Evolutionary conservation across 176 grass and related monocot species (phyloP).

Genomic region (Phoenix roebelenii): DNA sequence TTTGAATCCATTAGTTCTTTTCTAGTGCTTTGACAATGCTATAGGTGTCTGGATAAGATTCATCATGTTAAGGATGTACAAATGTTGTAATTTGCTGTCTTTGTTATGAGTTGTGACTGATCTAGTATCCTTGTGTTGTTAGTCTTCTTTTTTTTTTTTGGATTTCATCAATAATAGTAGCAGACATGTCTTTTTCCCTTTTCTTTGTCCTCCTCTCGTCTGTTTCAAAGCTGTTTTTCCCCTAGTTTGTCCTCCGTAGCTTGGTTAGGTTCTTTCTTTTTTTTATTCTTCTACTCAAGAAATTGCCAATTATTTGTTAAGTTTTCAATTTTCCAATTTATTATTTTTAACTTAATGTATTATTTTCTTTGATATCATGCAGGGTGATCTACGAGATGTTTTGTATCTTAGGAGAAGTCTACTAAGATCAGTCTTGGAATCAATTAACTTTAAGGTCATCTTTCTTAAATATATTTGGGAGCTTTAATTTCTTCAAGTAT

Average conservation of each 20-base stretch:
- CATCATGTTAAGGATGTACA: too few relatives aligned
- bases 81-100: too few relatives aligned
- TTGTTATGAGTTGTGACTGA: too few relatives aligned
- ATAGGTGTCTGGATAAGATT: too few relatives aligned
- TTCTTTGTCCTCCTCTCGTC: conserved; percentile 13
- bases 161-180: too few relatives aligned
- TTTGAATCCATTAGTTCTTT: too few relatives aligned
- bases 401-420: conserved; percentile 74
- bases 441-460: conserved; percentile 59
- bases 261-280: background rate
- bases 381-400: conserved; percentile 63
- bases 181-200: background rate
- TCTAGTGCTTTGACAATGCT: too few relatives aligned
- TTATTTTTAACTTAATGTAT: conserved; percentile 4
- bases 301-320: too few relatives aligned
- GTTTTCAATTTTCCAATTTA: conserved; percentile 5
- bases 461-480: background rate
- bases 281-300: too few relatives aligned
- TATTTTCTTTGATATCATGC: conserved; percentile 17
- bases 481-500: background rate
- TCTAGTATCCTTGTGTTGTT: too few relatives aligned
- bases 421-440: conserved; percentile 57
- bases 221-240: conserved; percentile 11
- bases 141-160: too few relatives aligned
- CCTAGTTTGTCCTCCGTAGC: background rate